Conservation (phyloP, 1,139 yeast genomes). For the Candida sanyaensis region DNA sequence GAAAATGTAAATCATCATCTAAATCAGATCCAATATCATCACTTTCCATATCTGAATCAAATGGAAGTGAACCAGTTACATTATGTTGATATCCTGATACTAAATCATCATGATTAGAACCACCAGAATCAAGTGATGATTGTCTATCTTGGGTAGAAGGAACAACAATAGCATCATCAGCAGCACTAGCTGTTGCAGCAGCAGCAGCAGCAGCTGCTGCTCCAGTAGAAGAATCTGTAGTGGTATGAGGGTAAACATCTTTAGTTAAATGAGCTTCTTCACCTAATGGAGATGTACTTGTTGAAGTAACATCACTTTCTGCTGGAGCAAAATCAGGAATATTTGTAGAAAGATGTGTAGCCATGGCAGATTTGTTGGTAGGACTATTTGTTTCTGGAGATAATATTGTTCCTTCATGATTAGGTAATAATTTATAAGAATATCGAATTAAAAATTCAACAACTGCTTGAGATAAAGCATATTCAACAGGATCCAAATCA, state of each 20-base stretch:
- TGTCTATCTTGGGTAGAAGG: conserved; percentile 1
- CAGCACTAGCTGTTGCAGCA: too few relatives aligned
- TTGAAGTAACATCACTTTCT: conserved; percentile 17
- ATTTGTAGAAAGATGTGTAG: conserved; percentile 1
- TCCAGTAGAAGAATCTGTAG: too few relatives aligned
- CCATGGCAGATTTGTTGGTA: background rate
- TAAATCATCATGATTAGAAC: conserved; percentile 10
- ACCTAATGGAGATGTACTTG: conserved; percentile 20
- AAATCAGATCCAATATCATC: conserved; percentile 18
- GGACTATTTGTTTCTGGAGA: conserved; percentile 6
- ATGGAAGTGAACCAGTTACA: conserved; percentile 21
- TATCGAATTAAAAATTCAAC: conserved; percentile 89
- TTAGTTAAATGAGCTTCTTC: conserved; percentile 6
- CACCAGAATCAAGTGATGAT: conserved; percentile 10
- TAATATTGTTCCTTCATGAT: conserved; percentile 19
- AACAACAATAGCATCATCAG: too few relatives aligned
- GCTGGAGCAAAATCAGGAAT: conserved; percentile 1
- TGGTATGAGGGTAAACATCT: background rate
- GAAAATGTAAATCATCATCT: conserved; percentile 14
- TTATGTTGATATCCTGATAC: conserved; percentile 35
- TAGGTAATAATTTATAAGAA: conserved; percentile 73
- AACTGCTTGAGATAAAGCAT: conserved; percentile 82
- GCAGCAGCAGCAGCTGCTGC: too few relatives aligned
- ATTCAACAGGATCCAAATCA: conserved; percentile 89
- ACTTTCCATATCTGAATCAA: conserved; percentile 32